A percentile compares a stretch with the other conserved stretches of the same genome.
Evolutionary conservation across 148 eudicot genomes (phyloP).

Genomic region (Camellia lanceoleosa): DNA sequence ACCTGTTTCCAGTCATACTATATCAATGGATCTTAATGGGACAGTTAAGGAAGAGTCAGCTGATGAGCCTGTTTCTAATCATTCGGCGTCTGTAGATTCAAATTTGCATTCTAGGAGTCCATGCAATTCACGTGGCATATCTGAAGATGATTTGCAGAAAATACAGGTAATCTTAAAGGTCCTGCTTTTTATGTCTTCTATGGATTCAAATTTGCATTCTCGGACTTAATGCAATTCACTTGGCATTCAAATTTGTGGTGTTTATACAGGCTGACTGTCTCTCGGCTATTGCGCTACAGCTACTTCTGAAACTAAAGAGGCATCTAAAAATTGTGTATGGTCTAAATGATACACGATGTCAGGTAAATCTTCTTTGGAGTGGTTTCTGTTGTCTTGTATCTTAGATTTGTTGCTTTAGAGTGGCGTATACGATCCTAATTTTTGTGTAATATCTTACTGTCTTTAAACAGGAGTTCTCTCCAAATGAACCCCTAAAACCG

Average conservation of each 20-base stretch:
- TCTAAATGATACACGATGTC: slow-evolving; percentile 88
- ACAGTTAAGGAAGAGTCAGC: slow-evolving; percentile 23
- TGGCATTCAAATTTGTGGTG: slow-evolving; percentile 9
- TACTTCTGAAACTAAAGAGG: slow-evolving; percentile 86
- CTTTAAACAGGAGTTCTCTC: slow-evolving; percentile 72
- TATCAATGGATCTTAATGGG: slow-evolving; percentile 40
- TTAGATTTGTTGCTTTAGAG: background rate
- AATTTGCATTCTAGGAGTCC: slow-evolving; percentile 29
- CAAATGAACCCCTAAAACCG: slow-evolving; percentile 72
- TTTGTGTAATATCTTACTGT: background rate
- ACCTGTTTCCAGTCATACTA: slow-evolving; percentile 25
- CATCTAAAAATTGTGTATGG: slow-evolving; percentile 81
- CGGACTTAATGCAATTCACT: too few species aligned
- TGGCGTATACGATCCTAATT: slow-evolving; percentile 8
- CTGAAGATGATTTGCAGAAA: slow-evolving; percentile 57
- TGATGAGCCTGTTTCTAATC: slow-evolving; percentile 27
- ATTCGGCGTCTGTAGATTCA: slow-evolving; percentile 26
- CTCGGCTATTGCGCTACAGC: slow-evolving; percentile 78
- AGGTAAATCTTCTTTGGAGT: slow-evolving; percentile 41
- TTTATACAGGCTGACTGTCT: slow-evolving; percentile 70
- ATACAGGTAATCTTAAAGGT: slow-evolving; percentile 51
- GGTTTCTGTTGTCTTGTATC: background rate
- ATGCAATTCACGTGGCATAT: slow-evolving; percentile 26
- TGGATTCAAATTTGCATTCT: too few species aligned
- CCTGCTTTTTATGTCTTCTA: background rate